A percentile compares a stretch with the other conserved stretches of the same genome.
Conservation (phyloP, 2,329 filamentous ascomycete genomes). For the Sclerotinia glacialis region DNA sequence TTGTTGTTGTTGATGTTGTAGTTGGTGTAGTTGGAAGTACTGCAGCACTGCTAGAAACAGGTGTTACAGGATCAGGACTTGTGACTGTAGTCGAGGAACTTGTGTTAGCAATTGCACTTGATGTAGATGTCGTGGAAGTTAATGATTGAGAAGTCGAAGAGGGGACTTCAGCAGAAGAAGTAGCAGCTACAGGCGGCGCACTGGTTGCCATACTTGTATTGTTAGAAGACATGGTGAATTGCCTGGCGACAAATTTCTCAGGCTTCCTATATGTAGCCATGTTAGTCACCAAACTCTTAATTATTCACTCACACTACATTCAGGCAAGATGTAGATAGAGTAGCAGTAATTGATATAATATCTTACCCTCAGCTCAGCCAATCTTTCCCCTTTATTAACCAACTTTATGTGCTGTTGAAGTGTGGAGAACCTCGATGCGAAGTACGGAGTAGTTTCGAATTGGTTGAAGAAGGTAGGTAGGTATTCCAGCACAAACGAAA, state of each 20-base stretch:
- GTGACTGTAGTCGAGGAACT: conserved; percentile 31
- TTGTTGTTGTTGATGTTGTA: conserved; percentile 18
- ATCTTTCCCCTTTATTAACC: conserved; percentile 9
- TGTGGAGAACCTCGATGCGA: not conserved
- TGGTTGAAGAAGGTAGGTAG: conserved; percentile 26
- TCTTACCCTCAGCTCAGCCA: conserved; percentile 16
- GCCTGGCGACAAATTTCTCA: conserved; percentile 27
- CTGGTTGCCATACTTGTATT: conserved; percentile 35
- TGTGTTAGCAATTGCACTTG: conserved; percentile 36
- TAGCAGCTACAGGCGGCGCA: conserved; percentile 21
- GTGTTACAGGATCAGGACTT: conserved; percentile 19
- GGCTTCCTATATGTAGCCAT: conserved; percentile 27
- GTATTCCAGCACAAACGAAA: conserved; percentile 20
- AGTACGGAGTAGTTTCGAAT: conserved; percentile 27
- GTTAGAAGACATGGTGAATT: conserved; percentile 35
- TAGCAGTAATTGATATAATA: not conserved
- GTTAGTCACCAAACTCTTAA: conserved; percentile 27
- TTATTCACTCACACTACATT: conserved; percentile 6
- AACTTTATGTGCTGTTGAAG: not conserved
- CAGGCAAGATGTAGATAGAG: not conserved
- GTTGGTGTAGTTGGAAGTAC: conserved; percentile 20
- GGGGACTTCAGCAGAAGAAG: conserved; percentile 22
- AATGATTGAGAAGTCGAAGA: conserved; percentile 25
- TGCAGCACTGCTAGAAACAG: conserved; percentile 10
- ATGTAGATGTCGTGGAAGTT: conserved; percentile 8